Percentiles rank a stretch among this genome's conserved stretches.
These are phyloP conservation scores for Fonsecaea multimorphosa DNA, from an alignment of 2,329 filamentous ascomycete genomes.

Conservation along the genomic window DNA sequence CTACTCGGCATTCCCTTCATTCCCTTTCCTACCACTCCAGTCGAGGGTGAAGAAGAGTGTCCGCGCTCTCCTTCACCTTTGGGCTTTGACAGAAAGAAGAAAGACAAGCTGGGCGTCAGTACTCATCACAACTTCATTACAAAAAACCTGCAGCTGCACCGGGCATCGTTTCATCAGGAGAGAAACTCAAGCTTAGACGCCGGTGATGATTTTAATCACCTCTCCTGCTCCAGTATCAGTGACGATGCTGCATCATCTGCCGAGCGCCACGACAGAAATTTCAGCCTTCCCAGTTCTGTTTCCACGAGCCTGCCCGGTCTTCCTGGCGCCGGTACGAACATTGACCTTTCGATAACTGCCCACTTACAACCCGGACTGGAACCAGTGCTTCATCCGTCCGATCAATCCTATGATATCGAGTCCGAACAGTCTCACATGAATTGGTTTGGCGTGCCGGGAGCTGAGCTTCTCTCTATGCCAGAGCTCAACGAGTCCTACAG, in stretches of 20 bases:
- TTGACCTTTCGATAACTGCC: not conserved
- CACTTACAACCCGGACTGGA: not conserved
- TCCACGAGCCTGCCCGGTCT: not conserved
- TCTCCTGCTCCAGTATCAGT: constrained; percentile 1
- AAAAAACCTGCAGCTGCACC: not conserved
- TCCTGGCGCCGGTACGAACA: not conserved
- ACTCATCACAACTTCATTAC: constrained; percentile 1
- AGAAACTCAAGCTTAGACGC: constrained; percentile 3
- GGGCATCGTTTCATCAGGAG: constrained; percentile 1
- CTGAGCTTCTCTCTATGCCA: too few species aligned
- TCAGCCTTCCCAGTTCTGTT: constrained; percentile 3
- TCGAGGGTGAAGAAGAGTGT: not conserved
- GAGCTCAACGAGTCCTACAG: too few species aligned
- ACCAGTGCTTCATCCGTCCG: not conserved
- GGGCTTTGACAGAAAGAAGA: constrained; percentile 2
- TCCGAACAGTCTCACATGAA: not conserved
- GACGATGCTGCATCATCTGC: not conserved
- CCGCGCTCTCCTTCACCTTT: constrained; percentile 1
- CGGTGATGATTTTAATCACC: not conserved
- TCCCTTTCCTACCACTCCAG: not conserved
- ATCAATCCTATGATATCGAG: constrained; percentile 5
- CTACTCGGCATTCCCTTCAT: constrained; percentile 5
- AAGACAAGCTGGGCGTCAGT: not conserved
- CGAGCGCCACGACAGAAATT: constrained; percentile 1
- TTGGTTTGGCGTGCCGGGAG: too few species aligned